Percentiles rank a stretch among this genome's conserved stretches.
Evolutionary conservation across 2,329 filamentous ascomycete species (phyloP).

Genomic region (Aquanectria penicillioides): DNA sequence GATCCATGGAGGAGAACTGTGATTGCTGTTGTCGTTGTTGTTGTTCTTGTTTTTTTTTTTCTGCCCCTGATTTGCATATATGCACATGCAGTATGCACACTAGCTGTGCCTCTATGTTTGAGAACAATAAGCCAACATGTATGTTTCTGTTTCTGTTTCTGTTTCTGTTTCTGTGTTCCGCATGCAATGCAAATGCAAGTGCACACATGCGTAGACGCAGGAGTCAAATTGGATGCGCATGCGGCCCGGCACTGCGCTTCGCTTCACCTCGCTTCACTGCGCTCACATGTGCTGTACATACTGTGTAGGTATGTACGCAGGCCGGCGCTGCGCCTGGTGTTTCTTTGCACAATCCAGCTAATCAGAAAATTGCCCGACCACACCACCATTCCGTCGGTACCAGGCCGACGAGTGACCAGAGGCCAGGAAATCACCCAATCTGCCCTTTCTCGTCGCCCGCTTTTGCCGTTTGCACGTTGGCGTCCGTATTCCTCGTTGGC

Average conservation of each 20-base stretch:
- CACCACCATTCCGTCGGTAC: conserved; percentile 7
- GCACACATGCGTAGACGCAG: not conserved
- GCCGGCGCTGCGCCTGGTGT: too few relatives aligned
- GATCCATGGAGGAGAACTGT: not conserved
- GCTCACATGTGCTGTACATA: not conserved
- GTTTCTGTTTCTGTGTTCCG: not conserved
- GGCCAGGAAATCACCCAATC: not conserved
- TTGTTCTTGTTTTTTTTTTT: not conserved
- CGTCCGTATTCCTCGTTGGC: not conserved
- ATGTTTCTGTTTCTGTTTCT: too few relatives aligned
- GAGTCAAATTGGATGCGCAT: not conserved
- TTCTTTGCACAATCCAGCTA: not conserved
- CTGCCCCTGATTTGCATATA: conserved; percentile 4
- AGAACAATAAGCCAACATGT: too few relatives aligned
- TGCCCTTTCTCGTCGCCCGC: too few relatives aligned
- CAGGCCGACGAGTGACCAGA: not conserved
- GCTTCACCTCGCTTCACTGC: too few relatives aligned
- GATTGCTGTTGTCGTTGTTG: too few relatives aligned
- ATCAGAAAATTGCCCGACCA: conserved; percentile 9
- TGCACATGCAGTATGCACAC: too few relatives aligned
- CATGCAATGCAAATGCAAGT: not conserved
- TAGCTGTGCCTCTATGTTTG: not conserved
- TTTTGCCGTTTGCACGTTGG: not conserved
- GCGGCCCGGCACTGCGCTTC: too few relatives aligned
- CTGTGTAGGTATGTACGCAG: not conserved